These are phyloP conservation scores for Gastrolobium villosum DNA, from an alignment of 306 rosid genomes.

Conservation along the genomic window DNA sequence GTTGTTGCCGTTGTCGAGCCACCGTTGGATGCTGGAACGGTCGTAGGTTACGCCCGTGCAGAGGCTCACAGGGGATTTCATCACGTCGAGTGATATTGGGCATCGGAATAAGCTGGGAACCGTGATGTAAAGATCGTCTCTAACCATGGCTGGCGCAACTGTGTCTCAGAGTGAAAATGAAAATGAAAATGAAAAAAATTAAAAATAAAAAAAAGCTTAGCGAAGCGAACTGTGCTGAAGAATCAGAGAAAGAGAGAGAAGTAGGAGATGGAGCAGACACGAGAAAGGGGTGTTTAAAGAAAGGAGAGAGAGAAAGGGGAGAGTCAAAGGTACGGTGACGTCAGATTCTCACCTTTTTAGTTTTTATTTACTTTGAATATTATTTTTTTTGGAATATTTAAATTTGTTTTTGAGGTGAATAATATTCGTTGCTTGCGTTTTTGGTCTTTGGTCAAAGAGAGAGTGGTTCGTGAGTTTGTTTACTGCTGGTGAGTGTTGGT, in stretches of 20 bases:
- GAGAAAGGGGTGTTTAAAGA: constrained; percentile 70
- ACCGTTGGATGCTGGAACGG: constrained; percentile 92
- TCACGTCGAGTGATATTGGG: constrained; percentile 88
- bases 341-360: constrained; percentile 56
- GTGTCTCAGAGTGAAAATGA: neutral
- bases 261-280: constrained; percentile 41
- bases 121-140: constrained; percentile 76
- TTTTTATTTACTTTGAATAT: constrained; percentile 31
- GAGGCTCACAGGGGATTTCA: constrained; percentile 95
- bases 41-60: constrained; percentile 97
- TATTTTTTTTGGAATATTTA: neutral
- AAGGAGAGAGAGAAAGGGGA: constrained; percentile 45
- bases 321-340: constrained; percentile 92
- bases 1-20: constrained; percentile 95
- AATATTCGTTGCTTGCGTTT: constrained; percentile 44
- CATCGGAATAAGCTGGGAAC: constrained; percentile 86
- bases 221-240: neutral
- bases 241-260: constrained; percentile 9
- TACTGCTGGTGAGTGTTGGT: neutral
- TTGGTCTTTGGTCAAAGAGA: constrained; percentile 65
- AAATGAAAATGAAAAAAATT: neutral
- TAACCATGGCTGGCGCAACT: constrained; percentile 59
- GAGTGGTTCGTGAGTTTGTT: constrained; percentile 26
- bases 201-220: neutral
- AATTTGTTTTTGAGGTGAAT: constrained; percentile 8